Conservation (phyloP, 2,329 filamentous ascomycete species). For the Albophoma yamanashiensis region DNA sequence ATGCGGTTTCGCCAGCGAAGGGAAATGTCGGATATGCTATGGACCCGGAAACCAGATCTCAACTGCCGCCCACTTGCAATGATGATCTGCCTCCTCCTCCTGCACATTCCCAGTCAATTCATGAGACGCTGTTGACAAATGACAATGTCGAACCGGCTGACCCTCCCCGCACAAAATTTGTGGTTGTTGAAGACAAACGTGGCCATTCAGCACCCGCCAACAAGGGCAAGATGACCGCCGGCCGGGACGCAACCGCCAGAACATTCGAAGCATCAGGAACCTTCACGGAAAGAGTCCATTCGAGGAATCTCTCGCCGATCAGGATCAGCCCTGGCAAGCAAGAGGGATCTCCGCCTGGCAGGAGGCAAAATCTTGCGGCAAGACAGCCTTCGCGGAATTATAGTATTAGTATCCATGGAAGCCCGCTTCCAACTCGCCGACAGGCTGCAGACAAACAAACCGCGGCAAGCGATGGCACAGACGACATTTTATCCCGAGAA, state of each 20-base stretch:
- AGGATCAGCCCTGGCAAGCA: background rate
- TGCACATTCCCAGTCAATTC: background rate
- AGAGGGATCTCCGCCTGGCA: background rate
- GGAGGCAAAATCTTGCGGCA: background rate
- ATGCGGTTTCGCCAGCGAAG: background rate
- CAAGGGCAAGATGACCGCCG: background rate
- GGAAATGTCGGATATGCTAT: background rate
- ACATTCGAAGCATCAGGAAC: background rate
- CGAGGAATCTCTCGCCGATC: background rate
- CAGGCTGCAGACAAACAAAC: background rate
- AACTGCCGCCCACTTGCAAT: background rate
- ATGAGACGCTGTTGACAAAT: background rate
- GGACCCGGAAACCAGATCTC: background rate
- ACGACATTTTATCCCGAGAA: background rate
- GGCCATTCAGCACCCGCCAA: too few species aligned
- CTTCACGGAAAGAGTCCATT: background rate
- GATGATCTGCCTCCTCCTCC: too few species aligned
- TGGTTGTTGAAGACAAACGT: too few species aligned
- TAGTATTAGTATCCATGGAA: constrained; percentile 2
- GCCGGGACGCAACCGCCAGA: background rate
- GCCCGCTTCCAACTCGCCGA: background rate
- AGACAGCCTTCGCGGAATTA: background rate
- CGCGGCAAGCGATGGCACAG: background rate
- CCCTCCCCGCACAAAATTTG: too few species aligned
- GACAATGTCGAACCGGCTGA: too few species aligned